Evolutionary conservation across 2,329 filamentous ascomycete species (phyloP), one percentile per base, ranked within the genome.

Genomic region (Clathrospora elynae): DNA sequence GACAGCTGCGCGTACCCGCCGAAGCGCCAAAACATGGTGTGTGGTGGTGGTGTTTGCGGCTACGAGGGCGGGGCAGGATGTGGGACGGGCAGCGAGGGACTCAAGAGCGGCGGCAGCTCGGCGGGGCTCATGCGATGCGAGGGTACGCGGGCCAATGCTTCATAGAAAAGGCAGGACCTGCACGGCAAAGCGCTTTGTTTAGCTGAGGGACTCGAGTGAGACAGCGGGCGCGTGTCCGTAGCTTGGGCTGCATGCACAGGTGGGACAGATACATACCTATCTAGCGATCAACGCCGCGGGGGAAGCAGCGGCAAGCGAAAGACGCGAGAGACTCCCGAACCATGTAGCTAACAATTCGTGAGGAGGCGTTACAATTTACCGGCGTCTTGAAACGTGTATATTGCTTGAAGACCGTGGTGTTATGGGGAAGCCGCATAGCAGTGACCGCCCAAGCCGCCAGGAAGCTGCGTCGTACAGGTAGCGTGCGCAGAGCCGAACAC

Each of bases 11-110:
- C 89, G 81, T 97, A 97, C 68, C 90, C 90, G 81, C 93, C 92
- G 81, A 97, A 99, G 76, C 92, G 87, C 93, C 93, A 99, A 76
- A 99, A 99, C 93, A 99, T 99, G 78, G 73, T 92, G 85, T n/a
- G n/a, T n/a, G 65, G 67, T 39, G 30, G 49, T 26, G 38, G 56
- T 52, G 51, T 45, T 33, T 43, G 51, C 47, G 51, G 47, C 54
- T 59, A 55, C 51, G 44, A 49, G 46, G 51, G 64, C 55, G 58
- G 65, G 59, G 59, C 55, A 62, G 46, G 47, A 46, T 46, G 53
- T 38, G 38, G 39, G 53, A 52, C 55, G 54, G 47, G 51, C 38
- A 40, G 43, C 47, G 52, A 42, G 53, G 49, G 50, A 59, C 57
- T 64, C 57, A 58, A 57, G 49, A 35, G 54, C 51, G 54, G 61